phyloP scores from a whole-genome alignment of 1,284 basidiomycete species.

The Sporisorium reilianum region DNA sequence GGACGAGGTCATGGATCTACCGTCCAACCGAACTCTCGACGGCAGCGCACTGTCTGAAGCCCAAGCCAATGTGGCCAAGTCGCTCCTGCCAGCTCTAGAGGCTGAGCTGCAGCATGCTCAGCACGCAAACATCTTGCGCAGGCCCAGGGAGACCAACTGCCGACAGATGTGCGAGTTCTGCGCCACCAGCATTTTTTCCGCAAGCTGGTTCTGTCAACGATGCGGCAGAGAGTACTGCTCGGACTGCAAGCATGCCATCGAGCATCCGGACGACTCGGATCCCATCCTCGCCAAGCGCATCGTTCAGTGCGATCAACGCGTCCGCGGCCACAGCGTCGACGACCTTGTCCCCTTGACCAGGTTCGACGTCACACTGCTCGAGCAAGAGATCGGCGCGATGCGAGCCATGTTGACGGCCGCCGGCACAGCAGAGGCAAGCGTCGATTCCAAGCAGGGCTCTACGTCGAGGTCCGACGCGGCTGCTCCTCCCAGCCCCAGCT shows the following conservation, averaged over 20 bases:
- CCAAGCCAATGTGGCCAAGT: conserved; percentile 21
- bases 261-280: conserved; percentile 19
- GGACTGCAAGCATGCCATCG: conserved; percentile 81
- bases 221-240: conserved; percentile 91
- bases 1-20: conserved; percentile 33
- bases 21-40: conserved; percentile 20
- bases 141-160: conserved; percentile 41
- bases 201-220: conserved; percentile 86
- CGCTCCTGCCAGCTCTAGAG: conserved; percentile 33
- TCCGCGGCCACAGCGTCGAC: conserved; percentile 39
- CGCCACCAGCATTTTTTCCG: conserved; percentile 88
- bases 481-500: background rate
- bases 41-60: conserved; percentile 8
- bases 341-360: conserved; percentile 82
- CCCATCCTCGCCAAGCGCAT: conserved; percentile 29
- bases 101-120: conserved; percentile 42
- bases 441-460: background rate
- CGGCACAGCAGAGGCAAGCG: background rate
- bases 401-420: conserved; percentile 66
- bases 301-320: conserved; percentile 29
- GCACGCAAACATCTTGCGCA: conserved; percentile 16
- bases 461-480: background rate
- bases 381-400: conserved; percentile 77
- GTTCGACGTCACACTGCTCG: conserved; percentile 76
- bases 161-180: conserved; percentile 78